Evolutionary conservation across 768 basidiomycete genomes (phyloP).

Genomic region (Collybiopsis luxurians): DNA sequence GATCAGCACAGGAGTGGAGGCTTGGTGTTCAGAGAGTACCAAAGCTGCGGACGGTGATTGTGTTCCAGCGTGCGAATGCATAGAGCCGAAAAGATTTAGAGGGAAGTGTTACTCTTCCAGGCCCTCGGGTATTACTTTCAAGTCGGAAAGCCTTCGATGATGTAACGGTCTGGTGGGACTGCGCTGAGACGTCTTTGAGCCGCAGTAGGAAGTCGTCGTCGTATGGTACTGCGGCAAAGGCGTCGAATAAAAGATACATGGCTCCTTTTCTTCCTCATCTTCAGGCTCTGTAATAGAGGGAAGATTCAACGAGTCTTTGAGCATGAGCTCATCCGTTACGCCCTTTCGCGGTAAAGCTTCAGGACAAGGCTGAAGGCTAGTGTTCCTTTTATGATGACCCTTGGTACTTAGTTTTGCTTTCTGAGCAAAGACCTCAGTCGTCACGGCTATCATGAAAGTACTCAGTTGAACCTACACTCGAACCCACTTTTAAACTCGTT

Average conservation of each 20-base stretch:
- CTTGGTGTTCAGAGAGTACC: no score
- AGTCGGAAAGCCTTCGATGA: not conserved
- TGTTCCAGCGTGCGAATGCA: no score
- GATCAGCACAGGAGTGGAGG: no score
- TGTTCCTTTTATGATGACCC: not conserved
- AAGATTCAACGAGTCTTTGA: not conserved
- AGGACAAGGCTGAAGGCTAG: not conserved
- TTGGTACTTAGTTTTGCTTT: not conserved
- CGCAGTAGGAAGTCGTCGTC: not conserved
- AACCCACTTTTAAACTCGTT: not conserved
- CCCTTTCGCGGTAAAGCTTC: not conserved
- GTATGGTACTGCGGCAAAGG: not conserved
- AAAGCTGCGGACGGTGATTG: no score
- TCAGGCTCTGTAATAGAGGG: constrained; percentile 1
- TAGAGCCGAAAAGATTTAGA: not conserved
- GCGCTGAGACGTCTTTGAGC: not conserved
- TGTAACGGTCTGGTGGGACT: not conserved
- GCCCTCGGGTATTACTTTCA: constrained; percentile 4
- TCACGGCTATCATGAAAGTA: not conserved
- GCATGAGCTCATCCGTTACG: not conserved
- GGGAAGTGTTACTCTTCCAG: not conserved
- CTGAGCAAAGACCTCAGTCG: not conserved
- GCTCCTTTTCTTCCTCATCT: constrained; percentile 2
- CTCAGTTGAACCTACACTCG: not conserved
- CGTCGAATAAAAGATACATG: constrained; percentile 3